A percentile compares a stretch with the other conserved stretches of the same genome.
These are phyloP conservation scores for Phaeotremella fagi DNA, from an alignment of 768 basidiomycete species.

Conservation along the genomic window DNA sequence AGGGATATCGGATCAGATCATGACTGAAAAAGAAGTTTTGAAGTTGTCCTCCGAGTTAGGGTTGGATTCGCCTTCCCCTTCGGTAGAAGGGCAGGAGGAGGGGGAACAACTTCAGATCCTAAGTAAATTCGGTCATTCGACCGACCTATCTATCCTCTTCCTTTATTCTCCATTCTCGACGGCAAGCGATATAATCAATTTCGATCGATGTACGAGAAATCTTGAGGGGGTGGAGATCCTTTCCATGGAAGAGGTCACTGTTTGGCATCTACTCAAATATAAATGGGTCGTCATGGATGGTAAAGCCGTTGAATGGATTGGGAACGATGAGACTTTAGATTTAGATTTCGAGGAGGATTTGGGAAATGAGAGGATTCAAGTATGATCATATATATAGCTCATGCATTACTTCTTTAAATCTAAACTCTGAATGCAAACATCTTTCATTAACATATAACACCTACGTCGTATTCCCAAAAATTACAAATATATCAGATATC, in stretches of 20 bases:
- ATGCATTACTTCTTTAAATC: no score
- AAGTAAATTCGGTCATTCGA: constrained; percentile 25
- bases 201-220: constrained; percentile 65
- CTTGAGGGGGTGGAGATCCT: constrained; percentile 64
- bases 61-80: background rate
- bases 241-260: constrained; percentile 57
- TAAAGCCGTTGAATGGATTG: constrained; percentile 61
- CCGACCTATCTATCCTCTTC: constrained; percentile 41
- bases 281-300: constrained; percentile 74
- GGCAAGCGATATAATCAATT: constrained; percentile 9
- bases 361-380: background rate
- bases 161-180: constrained; percentile 25
- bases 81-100: background rate
- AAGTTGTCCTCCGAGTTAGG: background rate
- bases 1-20: constrained; percentile 57
- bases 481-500: background rate
- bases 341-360: background rate
- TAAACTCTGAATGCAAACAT: background rate
- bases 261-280: constrained; percentile 82
- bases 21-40: background rate
- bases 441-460: background rate
- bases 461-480: no score
- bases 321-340: background rate
- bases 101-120: constrained; percentile 1
- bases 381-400: no score